Evolutionary conservation across 2,329 filamentous ascomycete genomes (phyloP), one percentile per base, ranked within the genome.

Genomic region (Epichloe aotearoae): DNA sequence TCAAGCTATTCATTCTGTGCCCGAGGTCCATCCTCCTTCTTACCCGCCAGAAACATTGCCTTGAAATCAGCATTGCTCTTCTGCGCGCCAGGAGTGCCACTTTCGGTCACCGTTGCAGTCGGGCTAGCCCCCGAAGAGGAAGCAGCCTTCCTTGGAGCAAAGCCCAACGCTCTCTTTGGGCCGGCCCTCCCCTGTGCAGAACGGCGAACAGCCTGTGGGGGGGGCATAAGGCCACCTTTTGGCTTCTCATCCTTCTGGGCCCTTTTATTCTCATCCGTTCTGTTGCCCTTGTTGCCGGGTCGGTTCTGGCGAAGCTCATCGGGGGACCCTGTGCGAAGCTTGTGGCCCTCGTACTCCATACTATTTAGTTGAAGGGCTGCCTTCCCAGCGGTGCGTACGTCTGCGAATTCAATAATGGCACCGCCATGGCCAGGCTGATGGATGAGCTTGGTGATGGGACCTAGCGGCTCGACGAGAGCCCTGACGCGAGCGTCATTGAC

Each of bases 401-500:
- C 80, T 2, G 71, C 71, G 60, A 86, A 96, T 62, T 97, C 93
- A 38, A 97, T 76, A 50, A 91, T 84, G 5, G 90, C 93, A 12
- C 89, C 90, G 52, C 84, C 82, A 55, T 95, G 86, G 53, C 88
- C 80, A 1, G 89, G 88, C 44, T 88, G 82, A 11, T 96, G 74
- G 12, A 85, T 75, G 4, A 97, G 74, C 64, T 90, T 91, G 55
- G 83, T 74, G 23, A 96, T 74, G 1, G 75, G 66, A 1, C 88
- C 89, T 43, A 83, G 75, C 1, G 80, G 76, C 58, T 88, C 84
- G 8, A 86, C 81, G 3, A 94, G 71, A 0, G 82, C 75, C 43
- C 80, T 80, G 50, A 98, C 80, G 33, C 90, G 87, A 1, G 86
- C 81, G 60, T 95, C 88, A 56, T 94, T 96, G 60, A 97, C 80